These are phyloP conservation scores for Syzygium aromaticum DNA, from an alignment of 345 rosid species.

Conservation along the genomic window DNA sequence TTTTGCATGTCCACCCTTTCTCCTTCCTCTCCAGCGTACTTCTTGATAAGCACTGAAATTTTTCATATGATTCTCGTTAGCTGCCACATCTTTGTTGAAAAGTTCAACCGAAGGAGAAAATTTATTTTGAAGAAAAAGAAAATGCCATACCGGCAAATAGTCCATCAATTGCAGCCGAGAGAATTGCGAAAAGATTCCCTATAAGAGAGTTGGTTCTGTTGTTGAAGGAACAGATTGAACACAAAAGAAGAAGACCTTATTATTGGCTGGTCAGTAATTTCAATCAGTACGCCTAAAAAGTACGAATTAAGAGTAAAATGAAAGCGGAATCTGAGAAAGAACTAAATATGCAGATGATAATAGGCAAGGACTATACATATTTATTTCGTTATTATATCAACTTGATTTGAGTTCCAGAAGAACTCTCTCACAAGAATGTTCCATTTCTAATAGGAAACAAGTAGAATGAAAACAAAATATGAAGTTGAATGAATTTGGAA, in stretches of 20 bases:
- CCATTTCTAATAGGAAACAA: neutral
- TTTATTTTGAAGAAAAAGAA: neutral
- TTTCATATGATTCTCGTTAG: neutral
- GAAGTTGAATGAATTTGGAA: neutral
- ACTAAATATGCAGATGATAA: neutral
- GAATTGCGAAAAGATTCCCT: slow-evolving; percentile 31
- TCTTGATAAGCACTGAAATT: slow-evolving; percentile 32
- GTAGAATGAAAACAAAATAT: neutral
- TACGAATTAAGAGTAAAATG: neutral
- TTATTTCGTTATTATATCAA: neutral
- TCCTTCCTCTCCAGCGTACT: slow-evolving; percentile 30
- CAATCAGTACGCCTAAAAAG: neutral
- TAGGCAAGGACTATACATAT: neutral
- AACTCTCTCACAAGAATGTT: neutral
- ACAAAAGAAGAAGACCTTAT: neutral
- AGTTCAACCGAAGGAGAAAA: neutral
- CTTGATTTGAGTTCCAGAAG: neutral
- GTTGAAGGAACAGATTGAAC: neutral
- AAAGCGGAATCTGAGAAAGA: neutral
- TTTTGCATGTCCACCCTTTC: slow-evolving; percentile 36
- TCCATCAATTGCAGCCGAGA: slow-evolving; percentile 29
- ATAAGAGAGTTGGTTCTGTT: slow-evolving; percentile 15
- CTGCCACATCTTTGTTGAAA: neutral
- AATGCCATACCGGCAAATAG: slow-evolving; percentile 24
- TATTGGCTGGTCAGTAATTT: neutral